Conservation (phyloP, 257 asterid genomes). For the Nicotiana knightiana region DNA sequence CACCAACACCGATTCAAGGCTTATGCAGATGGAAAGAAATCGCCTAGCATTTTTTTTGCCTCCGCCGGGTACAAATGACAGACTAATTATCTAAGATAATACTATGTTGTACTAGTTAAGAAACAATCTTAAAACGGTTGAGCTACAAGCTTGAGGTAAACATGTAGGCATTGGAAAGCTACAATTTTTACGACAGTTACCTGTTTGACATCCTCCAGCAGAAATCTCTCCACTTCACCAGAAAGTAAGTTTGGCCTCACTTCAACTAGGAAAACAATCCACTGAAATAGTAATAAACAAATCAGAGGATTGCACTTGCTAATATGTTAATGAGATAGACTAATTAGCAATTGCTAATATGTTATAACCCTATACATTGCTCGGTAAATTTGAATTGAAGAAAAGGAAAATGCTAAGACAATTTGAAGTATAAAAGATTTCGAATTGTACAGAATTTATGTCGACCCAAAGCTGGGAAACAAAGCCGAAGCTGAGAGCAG, state of each 20-base stretch:
- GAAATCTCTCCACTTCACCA: slow-evolving; percentile 50
- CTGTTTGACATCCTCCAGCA: slow-evolving; percentile 48
- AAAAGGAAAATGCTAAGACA: neutral
- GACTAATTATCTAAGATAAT: neutral
- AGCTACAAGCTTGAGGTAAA: neutral
- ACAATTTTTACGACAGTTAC: slow-evolving; percentile 19
- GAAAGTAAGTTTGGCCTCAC: slow-evolving; percentile 65
- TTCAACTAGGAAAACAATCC: slow-evolving; percentile 44
- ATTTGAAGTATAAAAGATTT: neutral
- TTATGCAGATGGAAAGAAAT: too few species aligned
- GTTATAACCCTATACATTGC: neutral
- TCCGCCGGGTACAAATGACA: neutral
- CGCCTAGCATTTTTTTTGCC: too few species aligned
- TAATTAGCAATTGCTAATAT: neutral
- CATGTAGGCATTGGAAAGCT: neutral
- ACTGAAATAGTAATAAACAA: slow-evolving; percentile 20
- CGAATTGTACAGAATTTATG: slow-evolving; percentile 32
- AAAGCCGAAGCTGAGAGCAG: slow-evolving; percentile 58
- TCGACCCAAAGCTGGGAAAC: slow-evolving; percentile 76
- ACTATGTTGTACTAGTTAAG: neutral
- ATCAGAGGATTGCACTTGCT: neutral
- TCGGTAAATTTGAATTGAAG: neutral
- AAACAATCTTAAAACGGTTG: neutral
- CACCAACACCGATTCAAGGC: too few species aligned
- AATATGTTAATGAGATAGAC: neutral